phyloP scores from a whole-genome alignment of 2,329 filamentous ascomycete genomes.

The Alternaria angustiovoidea region DNA sequence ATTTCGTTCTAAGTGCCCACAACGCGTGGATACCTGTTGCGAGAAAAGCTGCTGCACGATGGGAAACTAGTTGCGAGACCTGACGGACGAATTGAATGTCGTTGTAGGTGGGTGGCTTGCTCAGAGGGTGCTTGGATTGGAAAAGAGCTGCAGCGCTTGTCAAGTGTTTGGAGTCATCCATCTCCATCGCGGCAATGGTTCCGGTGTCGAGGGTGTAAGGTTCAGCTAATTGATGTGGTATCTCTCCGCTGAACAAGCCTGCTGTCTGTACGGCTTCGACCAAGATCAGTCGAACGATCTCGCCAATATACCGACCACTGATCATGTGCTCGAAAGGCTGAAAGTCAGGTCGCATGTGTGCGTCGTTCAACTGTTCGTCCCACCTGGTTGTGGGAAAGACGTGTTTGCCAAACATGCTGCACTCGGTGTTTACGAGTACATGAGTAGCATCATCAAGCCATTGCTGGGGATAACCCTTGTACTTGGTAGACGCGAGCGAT shows the following conservation, averaged over 20 bases:
- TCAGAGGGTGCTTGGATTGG: conserved; percentile 61
- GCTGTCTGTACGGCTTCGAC: conserved; percentile 66
- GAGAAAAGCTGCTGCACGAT: conserved; percentile 68
- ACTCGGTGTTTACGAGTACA: conserved; percentile 71
- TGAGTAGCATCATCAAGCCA: conserved; percentile 66
- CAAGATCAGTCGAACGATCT: conserved; percentile 68
- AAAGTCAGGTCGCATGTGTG: conserved; percentile 67
- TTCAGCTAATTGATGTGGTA: conserved; percentile 64
- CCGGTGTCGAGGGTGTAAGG: conserved; percentile 68
- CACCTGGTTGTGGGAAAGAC: conserved; percentile 67
- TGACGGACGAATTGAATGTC: conserved; percentile 65
- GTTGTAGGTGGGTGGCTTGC: conserved; percentile 53
- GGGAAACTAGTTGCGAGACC: conserved; percentile 62
- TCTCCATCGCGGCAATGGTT: conserved; percentile 66
- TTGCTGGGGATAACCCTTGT: conserved; percentile 61
- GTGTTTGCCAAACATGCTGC: conserved; percentile 71
- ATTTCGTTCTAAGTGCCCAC: conserved; percentile 63
- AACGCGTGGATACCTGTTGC: conserved; percentile 69
- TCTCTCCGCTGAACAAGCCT: conserved; percentile 64
- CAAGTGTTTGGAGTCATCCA: conserved; percentile 52
- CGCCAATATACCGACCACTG: conserved; percentile 69
- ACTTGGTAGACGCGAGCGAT: conserved; percentile 64
- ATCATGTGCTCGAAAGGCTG: conserved; percentile 72
- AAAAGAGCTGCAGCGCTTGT: conserved; percentile 56
- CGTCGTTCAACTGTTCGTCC: conserved; percentile 67